Evolutionary conservation across 768 basidiomycete species (phyloP).

Genomic region (Serendipita sp.): DNA sequence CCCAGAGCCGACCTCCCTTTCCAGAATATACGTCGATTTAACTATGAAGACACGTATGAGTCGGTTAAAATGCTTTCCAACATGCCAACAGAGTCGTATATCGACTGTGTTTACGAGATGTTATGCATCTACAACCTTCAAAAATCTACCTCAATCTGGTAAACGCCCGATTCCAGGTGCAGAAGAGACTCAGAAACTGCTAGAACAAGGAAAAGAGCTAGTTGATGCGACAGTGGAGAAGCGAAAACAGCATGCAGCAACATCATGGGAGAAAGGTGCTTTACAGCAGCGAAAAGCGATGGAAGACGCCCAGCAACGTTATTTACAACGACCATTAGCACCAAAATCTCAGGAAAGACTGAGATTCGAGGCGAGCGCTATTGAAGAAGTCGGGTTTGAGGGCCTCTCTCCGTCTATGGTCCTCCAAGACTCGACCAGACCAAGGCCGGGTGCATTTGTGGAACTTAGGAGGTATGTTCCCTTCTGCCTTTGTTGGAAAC

Average conservation of each 20-base stretch:
- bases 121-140: not conserved
- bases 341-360: slow-evolving; percentile 3
- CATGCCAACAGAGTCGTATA: not conserved
- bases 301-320: not conserved
- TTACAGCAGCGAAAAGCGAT: not conserved
- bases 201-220: not conserved
- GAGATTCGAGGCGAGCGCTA: not conserved
- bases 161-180: not conserved
- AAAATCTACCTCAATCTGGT: not conserved
- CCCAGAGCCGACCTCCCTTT: not conserved
- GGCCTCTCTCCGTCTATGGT: not conserved
- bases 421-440: not conserved
- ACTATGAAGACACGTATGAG: not conserved
- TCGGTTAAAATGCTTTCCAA: not conserved
- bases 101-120: not conserved
- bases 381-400: not conserved
- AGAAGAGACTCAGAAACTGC: not conserved
- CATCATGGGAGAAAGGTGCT: not conserved
- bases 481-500: not conserved
- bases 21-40: not conserved
- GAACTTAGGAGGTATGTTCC: slow-evolving; percentile 11
- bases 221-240: not conserved
- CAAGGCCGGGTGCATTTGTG: slow-evolving; percentile 11
- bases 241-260: not conserved
- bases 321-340: not conserved